A percentile compares a stretch with the other conserved stretches of the same genome.
These are phyloP conservation scores for Tetrapisispora iriomotensis DNA, from an alignment of 805 yeast genomes.

Conservation along the genomic window DNA sequence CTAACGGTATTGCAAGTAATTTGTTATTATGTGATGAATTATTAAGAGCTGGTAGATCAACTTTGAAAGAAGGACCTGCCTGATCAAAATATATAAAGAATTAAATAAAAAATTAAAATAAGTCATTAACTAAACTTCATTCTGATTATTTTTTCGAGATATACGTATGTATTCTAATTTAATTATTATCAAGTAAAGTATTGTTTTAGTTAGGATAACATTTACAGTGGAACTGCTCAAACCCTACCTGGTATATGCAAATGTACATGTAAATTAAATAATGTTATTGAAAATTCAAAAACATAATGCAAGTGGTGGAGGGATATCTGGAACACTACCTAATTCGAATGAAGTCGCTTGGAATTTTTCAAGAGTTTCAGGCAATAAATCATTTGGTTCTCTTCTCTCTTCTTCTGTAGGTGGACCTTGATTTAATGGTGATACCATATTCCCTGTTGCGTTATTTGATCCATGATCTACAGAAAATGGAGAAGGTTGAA, in stretches of 20 bases:
- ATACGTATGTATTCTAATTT: background rate
- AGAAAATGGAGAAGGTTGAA: background rate
- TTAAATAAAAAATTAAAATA: background rate
- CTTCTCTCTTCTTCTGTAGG: conserved; percentile 22
- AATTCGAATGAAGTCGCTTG: conserved; percentile 38
- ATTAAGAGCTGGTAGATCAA: conserved; percentile 91
- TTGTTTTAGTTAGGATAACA: no score
- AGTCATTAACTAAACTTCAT: background rate
- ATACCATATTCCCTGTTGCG: background rate
- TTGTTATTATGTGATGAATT: conserved; percentile 90
- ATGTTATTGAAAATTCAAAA: background rate
- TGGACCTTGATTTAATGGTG: conserved; percentile 27
- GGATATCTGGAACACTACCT: conserved; percentile 60
- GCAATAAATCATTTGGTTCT: conserved; percentile 34
- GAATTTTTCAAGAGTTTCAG: conserved; percentile 39
- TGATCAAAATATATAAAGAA: background rate
- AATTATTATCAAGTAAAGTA: no score
- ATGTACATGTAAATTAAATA: background rate
- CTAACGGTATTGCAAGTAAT: conserved; percentile 90
- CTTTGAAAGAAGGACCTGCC: conserved; percentile 52
- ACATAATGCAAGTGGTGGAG: conserved; percentile 49
- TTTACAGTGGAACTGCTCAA: no score
- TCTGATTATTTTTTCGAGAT: background rate
- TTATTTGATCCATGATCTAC: background rate
- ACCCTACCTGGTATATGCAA: no score